A percentile compares a stretch with the other conserved stretches of the same genome.
Conservation (phyloP, 225 moss, liverwort and hornwort species). For the Bryum argenteum region DNA sequence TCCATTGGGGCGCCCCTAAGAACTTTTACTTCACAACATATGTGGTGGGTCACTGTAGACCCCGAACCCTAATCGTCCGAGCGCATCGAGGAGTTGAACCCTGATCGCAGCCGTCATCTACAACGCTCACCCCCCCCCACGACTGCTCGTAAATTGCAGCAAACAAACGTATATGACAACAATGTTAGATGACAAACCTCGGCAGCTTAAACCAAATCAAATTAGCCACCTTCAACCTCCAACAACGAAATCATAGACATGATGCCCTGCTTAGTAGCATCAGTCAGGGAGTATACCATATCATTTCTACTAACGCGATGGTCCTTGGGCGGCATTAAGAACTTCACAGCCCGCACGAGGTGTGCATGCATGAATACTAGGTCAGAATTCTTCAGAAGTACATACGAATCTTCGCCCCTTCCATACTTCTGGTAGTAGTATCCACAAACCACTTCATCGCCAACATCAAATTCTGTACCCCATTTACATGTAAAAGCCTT, state of each 20-base stretch:
- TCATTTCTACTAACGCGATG: constrained; percentile 2
- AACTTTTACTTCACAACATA: not conserved
- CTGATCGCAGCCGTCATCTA: not conserved
- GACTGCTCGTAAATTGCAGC: not conserved
- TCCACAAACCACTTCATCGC: too few species aligned
- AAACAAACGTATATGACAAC: not conserved
- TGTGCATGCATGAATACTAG: not conserved
- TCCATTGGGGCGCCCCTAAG: not conserved
- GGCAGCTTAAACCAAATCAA: not conserved
- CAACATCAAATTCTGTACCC: too few species aligned
- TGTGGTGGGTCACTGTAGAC: not conserved
- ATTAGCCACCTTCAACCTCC: not conserved
- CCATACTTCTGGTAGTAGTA: too few species aligned
- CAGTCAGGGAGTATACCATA: not conserved
- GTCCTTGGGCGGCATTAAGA: constrained; percentile 1
- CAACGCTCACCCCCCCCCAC: not conserved
- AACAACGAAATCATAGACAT: not conserved
- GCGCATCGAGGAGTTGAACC: not conserved
- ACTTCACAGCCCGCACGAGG: not conserved
- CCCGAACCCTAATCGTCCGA: not conserved
- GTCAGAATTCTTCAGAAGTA: not conserved
- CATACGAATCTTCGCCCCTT: too few species aligned
- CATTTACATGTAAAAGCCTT: too few species aligned
- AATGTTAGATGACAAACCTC: not conserved
- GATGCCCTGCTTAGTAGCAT: not conserved